These are phyloP conservation scores for Coleophoma crateriformis DNA, from an alignment of 2,329 filamentous ascomycete genomes.

Conservation along the genomic window DNA sequence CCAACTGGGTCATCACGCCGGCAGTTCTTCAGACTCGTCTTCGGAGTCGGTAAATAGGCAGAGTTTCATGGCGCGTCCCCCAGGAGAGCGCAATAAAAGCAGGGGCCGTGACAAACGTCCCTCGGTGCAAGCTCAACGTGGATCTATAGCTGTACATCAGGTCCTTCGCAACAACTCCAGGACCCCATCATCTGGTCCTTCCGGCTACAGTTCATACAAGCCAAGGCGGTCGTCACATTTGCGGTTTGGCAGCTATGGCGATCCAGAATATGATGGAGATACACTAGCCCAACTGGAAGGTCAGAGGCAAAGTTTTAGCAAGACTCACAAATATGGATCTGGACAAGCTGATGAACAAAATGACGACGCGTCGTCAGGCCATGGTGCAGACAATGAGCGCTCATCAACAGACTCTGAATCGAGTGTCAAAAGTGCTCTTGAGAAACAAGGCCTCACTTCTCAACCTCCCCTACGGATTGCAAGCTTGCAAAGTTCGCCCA, in stretches of 20 bases:
- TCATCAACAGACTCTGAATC: slow-evolving; percentile 23
- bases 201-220: slow-evolving; percentile 21
- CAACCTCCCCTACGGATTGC: background rate
- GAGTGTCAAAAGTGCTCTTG: slow-evolving; percentile 6
- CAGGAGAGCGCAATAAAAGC: background rate
- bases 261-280: slow-evolving; percentile 16
- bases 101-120: too few relatives aligned
- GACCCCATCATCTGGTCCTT: background rate
- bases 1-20: slow-evolving; percentile 8
- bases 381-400: slow-evolving; percentile 22
- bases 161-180: background rate
- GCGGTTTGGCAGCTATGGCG: slow-evolving; percentile 23
- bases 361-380: slow-evolving; percentile 13
- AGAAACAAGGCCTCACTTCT: background rate
- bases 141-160: background rate
- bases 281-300: slow-evolving; percentile 21
- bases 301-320: slow-evolving; percentile 3
- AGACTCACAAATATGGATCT: slow-evolving; percentile 13
- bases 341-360: slow-evolving; percentile 3
- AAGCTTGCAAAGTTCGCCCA: background rate
- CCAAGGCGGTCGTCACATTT: slow-evolving; percentile 27
- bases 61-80: background rate
- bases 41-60: background rate
- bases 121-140: too few relatives aligned
- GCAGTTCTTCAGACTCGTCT: slow-evolving; percentile 9